These are phyloP conservation scores for Apophysomyces variabilis DNA, from an alignment of 371 early-diverging fungal species.

Conservation along the genomic window DNA sequence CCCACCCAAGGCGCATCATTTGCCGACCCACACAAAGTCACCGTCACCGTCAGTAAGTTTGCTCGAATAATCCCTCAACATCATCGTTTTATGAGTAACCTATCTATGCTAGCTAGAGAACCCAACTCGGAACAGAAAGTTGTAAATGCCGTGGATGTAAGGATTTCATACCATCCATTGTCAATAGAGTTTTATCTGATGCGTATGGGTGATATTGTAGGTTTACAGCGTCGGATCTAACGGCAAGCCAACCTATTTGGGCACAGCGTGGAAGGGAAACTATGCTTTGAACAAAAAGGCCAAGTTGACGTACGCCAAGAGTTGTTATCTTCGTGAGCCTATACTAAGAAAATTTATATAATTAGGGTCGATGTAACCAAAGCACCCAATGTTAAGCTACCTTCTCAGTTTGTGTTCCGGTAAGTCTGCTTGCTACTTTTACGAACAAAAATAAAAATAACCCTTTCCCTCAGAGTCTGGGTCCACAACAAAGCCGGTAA, in stretches of 20 bases:
- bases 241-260: slow-evolving; percentile 25
- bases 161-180: neutral
- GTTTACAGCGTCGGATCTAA: slow-evolving; percentile 19
- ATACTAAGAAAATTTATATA: neutral
- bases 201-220: neutral
- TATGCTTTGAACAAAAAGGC: slow-evolving; percentile 26
- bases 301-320: slow-evolving; percentile 17
- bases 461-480: slow-evolving; percentile 22
- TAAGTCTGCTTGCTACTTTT: slow-evolving; percentile 5
- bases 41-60: slow-evolving; percentile 28
- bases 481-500: slow-evolving; percentile 27
- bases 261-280: slow-evolving; percentile 21
- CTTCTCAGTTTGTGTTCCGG: slow-evolving; percentile 29
- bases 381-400: slow-evolving; percentile 15
- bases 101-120: slow-evolving; percentile 15
- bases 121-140: slow-evolving; percentile 22
- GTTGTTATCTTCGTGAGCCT: neutral
- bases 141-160: slow-evolving; percentile 27
- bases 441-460: neutral
- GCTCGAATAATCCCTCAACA: neutral
- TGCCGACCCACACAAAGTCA: slow-evolving; percentile 23
- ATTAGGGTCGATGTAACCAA: slow-evolving; percentile 28
- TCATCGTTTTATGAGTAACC: neutral
- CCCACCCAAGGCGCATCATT: slow-evolving; percentile 25
- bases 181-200: too few species aligned